phyloP scores from a whole-genome alignment of 192 early-diverging fungal genomes.

The Entomortierella lignicola region DNA sequence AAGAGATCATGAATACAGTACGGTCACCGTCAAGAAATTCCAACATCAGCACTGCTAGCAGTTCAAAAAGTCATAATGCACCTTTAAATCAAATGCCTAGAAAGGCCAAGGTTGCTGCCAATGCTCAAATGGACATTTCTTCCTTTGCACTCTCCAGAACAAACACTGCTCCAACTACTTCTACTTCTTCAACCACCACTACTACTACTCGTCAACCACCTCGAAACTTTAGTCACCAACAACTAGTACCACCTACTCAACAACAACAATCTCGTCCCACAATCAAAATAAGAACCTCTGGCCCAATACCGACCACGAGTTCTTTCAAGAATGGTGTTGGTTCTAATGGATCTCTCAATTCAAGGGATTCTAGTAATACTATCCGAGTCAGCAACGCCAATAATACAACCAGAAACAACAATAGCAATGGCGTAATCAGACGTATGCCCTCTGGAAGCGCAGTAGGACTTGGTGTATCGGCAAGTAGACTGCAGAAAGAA shows the following conservation, averaged over 20 bases:
- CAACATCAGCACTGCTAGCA: conserved; percentile 9
- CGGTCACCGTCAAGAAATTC: conserved; percentile 19
- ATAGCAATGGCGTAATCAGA: conserved; percentile 1
- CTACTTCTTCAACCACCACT: too few species aligned
- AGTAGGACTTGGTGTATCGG: conserved; percentile 3
- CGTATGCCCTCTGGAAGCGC: neutral
- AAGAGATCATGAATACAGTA: conserved; percentile 24
- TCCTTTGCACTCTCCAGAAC: conserved; percentile 8
- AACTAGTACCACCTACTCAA: neutral
- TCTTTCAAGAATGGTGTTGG: neutral
- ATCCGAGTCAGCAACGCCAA: neutral
- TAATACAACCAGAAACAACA: neutral
- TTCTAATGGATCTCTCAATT: too few species aligned
- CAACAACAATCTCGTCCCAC: conserved; percentile 22
- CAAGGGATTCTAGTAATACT: neutral
- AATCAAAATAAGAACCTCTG: conserved; percentile 27
- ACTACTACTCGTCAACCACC: too few species aligned
- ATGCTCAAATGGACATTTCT: conserved; percentile 38
- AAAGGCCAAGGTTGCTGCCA: conserved; percentile 29
- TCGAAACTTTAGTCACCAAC: neutral
- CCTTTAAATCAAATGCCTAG: conserved; percentile 4
- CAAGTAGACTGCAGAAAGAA: conserved; percentile 6
- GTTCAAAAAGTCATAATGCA: neutral
- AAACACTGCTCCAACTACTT: too few species aligned
- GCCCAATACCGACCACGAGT: conserved; percentile 6